A percentile compares a stretch with the other conserved stretches of the same genome.
Evolutionary conservation across 805 yeast species (phyloP).

Genomic region (Saturnispora mendoncae): DNA sequence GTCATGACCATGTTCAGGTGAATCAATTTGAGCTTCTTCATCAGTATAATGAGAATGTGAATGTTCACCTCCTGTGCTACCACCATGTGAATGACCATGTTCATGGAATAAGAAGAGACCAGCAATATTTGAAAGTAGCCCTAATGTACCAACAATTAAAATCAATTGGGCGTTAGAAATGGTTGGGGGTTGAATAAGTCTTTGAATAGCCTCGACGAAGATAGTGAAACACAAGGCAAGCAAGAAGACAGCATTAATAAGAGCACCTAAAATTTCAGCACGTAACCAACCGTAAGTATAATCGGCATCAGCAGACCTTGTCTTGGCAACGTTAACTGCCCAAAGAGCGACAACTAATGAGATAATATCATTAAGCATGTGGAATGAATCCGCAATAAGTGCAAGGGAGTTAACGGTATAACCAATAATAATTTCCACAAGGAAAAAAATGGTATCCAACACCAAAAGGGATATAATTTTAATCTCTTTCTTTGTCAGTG

Average conservation of each 20-base stretch:
- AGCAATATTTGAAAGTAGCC: conserved; percentile 69
- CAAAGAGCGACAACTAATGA: conserved; percentile 85
- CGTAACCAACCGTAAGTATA: conserved; percentile 98
- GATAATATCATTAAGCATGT: conserved; percentile 91
- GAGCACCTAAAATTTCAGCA: conserved; percentile 93
- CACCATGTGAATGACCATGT: conserved; percentile 53
- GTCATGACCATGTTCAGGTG: conserved; percentile 1
- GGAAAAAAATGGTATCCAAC: conserved; percentile 75
- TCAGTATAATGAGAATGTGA: conserved; percentile 16
- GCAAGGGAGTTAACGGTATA: conserved; percentile 93
- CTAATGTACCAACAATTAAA: conserved; percentile 73
- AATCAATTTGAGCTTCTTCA: conserved; percentile 11
- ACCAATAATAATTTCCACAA: conserved; percentile 77
- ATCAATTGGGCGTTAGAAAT: conserved; percentile 79
- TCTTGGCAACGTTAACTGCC: conserved; percentile 90
- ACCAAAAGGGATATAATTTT: conserved; percentile 63
- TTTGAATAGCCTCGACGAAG: conserved; percentile 84
- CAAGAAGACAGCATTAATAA: conserved; percentile 86
- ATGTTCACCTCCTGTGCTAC: conserved; percentile 19
- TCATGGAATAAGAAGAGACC: conserved; percentile 89
- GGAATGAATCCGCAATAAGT: conserved; percentile 92
- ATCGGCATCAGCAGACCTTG: conserved; percentile 71
- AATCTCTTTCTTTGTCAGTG: conserved; percentile 43
- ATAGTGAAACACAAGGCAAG: conserved; percentile 90
- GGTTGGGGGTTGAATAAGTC: conserved; percentile 72